Evolutionary conservation across 2,329 filamentous ascomycete genomes (phyloP), one percentile per base, ranked within the genome.

Genomic region (Cladorrhinum sp.): DNA sequence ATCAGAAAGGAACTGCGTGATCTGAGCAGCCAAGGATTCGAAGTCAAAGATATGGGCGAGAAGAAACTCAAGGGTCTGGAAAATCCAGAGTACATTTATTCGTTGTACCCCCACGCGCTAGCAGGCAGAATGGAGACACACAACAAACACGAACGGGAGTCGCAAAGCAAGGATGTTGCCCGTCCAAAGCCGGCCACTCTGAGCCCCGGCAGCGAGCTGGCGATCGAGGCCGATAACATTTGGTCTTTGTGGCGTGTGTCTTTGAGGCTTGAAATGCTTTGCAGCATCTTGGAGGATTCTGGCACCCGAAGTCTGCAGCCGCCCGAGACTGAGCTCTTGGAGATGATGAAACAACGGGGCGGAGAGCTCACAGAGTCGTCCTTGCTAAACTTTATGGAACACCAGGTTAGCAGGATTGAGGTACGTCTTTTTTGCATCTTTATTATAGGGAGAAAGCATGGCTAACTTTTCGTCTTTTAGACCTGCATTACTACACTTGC

Each of bases 391-490:
- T 92, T 99, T 70, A 84, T 98, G 74, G 93, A 96, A 73, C 93
- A 98, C 72, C 92, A 97, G 81, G 90, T 99, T 67, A 93, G 90
- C 73, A 86, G 95, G 70, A 96, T 99, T 73, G 95, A 99, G 86
- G 92, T 96, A 80, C 76, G 88, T 77, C 32, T 56, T 52, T 54
- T 13, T 36, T 18, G 24, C 5, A 29, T 23, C 23, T 20, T 13
- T 56, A 49, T 41, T 27, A 45, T 4, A 7, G 32, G 8, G 32
- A 38, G 0, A 16, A 29, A 41, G 12, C 45, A 18, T 49, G 45
- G 24, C 57, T 62, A 59, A 62, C 36, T 1, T 6, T 6, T 54
- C 20, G 18, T 16, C 18, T 16, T 13, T 13, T 22, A 64, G 62
- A 58, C 60, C 12, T 62, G 60, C 49, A 55, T 62, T 20, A 55